A percentile compares a stretch with the other conserved stretches of the same genome.
Conservation (phyloP, 495 filamentous ascomycete genomes). For the Podospora conica region DNA sequence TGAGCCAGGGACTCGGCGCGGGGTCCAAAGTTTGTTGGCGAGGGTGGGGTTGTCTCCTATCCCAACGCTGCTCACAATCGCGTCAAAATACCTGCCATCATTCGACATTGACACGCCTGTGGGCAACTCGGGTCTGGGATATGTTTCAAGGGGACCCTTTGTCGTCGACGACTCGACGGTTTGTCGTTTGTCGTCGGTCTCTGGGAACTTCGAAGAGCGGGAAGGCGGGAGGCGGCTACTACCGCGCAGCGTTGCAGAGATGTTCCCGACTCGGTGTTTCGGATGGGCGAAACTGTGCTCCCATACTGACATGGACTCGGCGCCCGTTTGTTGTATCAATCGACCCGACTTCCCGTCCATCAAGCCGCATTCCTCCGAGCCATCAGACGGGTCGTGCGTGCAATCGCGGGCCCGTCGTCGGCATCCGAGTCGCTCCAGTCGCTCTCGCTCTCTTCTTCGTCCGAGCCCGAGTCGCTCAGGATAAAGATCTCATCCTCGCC, state of each 20-base stretch:
- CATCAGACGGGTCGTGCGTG: neutral
- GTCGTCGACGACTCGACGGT: too few species aligned
- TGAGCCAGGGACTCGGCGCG: too few species aligned
- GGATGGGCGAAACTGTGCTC: too few species aligned
- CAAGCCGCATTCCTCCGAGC: neutral
- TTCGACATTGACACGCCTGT: neutral
- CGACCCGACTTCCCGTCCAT: neutral
- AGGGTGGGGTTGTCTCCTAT: neutral
- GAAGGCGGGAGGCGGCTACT: neutral
- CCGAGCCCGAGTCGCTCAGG: neutral
- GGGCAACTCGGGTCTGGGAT: neutral
- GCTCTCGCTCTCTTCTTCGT: constrained; percentile 6
- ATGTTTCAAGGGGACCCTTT: neutral
- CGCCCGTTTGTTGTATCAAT: too few species aligned
- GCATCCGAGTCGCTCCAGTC: constrained; percentile 11
- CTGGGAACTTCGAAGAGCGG: too few species aligned
- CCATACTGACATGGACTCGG: neutral
- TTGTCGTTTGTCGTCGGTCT: neutral
- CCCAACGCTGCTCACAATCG: too few species aligned
- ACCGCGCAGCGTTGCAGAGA: neutral
- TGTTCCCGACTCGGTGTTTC: neutral
- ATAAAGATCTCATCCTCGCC: neutral
- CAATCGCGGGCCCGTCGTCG: neutral
- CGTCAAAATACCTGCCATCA: neutral
- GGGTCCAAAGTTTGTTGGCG: neutral